Base-by-base conservation (phyloP, 148 eudicot genomes). In the Rhododendron mucronatum region DNA sequence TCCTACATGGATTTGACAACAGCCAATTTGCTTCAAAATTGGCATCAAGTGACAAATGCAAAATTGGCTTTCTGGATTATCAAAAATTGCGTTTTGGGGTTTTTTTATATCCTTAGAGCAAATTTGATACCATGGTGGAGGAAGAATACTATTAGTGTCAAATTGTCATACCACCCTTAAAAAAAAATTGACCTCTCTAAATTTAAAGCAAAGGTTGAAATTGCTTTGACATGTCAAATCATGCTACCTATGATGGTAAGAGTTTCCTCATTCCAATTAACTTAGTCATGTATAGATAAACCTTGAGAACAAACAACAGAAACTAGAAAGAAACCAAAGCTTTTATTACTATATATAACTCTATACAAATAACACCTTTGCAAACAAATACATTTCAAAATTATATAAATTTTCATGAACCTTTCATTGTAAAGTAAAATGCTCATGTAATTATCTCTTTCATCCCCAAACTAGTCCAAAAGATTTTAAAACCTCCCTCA, bases 181-280 rank as follows among this genome's bases (percentile, higher is more conserved):
- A 51, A 51, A 51, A 51, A 51, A 57, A 0, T 57, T 57, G 23
- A 20, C 65, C 5, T 15, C n/a, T 57, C 65, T 5, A 57, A 51
- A 57, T 57, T 57, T 57, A 1, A 55, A 55, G 6, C 61, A 16
- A 55, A 55, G 21, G 1, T 55, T 55, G 61, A 21, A 55, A 6
- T 3, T 55, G 61, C 61, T 55, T 16, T 55, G 59, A 89, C 51
- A 88, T 79, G 90, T 92, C 92, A 89, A 90, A 88, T 30, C 18
- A 71, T 14, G 76, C 76, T 71, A 30, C 76, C 76, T 12, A 30
- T 71, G 39, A 71, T 30, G 76, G 15, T 71, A 71, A 71, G 41
- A 30, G 76, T 30, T 71, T 71, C 15, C 39, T 4, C 15, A 67
- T 67, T 67, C 14, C 33, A 67, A 11, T 26, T 26, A 67, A 9